A percentile compares a stretch with the other conserved stretches of the same genome.
phyloP scores from a whole-genome alignment of 805 yeast species.

The Priceomyces fermenticarens region DNA sequence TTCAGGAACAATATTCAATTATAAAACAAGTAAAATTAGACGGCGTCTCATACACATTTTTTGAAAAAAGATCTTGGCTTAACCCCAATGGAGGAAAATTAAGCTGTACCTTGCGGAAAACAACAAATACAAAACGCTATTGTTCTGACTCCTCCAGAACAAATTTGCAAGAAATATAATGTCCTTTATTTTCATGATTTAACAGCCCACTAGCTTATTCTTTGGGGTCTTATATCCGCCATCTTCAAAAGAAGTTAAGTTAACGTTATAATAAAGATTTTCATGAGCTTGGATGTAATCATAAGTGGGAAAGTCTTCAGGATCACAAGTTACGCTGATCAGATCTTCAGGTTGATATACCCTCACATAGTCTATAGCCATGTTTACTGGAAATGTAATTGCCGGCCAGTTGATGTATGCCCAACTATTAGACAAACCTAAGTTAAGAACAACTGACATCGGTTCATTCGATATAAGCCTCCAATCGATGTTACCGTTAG shows the following conservation, averaged over 20 bases:
- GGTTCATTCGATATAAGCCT: slow-evolving; percentile 36
- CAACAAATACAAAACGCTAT: too few species aligned
- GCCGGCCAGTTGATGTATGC: slow-evolving; percentile 34
- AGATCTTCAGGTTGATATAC: slow-evolving; percentile 76
- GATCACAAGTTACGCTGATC: slow-evolving; percentile 76
- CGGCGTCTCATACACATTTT: too few species aligned
- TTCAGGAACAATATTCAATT: too few species aligned
- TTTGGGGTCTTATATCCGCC: slow-evolving; percentile 62
- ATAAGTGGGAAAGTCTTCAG: slow-evolving; percentile 76
- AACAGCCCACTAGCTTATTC: slow-evolving; percentile 24
- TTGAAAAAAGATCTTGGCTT: too few species aligned
- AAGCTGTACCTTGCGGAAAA: too few species aligned
- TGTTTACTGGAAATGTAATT: slow-evolving; percentile 30
- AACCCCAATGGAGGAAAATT: too few species aligned
- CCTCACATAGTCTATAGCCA: slow-evolving; percentile 39
- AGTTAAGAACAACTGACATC: slow-evolving; percentile 35
- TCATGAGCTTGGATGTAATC: slow-evolving; percentile 75
- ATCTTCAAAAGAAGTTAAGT: slow-evolving; percentile 67
- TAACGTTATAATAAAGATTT: slow-evolving; percentile 65
- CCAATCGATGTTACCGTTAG: slow-evolving; percentile 38
- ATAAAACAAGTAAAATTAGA: too few species aligned
- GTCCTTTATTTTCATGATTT: too few species aligned
- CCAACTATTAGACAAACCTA: slow-evolving; percentile 42
- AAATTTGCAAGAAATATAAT: too few species aligned
- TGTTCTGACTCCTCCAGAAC: too few species aligned